These are phyloP conservation scores for Closterium sp. DNA, from an alignment of 139 green algal genomes.

Conservation along the genomic window DNA sequence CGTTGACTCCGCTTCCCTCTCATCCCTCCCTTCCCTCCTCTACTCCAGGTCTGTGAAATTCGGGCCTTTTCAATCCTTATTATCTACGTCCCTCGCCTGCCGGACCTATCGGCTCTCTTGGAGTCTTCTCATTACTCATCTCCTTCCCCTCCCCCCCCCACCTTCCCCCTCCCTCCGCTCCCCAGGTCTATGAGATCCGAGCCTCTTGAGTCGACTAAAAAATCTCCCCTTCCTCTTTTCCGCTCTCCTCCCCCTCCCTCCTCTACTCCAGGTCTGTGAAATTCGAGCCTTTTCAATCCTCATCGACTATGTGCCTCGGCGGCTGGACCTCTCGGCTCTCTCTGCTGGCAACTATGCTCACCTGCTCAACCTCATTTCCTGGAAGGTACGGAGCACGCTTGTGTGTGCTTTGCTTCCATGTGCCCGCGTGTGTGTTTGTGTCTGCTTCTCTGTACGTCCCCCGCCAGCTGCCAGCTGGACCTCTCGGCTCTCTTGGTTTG, in stretches of 20 bases:
- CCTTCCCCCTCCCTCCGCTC: too few species aligned
- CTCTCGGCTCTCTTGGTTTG: too few species aligned
- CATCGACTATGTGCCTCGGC: conserved; percentile 8
- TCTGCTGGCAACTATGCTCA: conserved; percentile 12
- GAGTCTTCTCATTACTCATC: too few species aligned
- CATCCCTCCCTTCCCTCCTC: too few species aligned
- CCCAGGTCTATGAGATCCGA: conserved; percentile 11
- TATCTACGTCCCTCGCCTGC: neutral
- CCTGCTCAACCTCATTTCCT: conserved; percentile 23
- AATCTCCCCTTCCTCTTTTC: too few species aligned
- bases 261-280: conserved; percentile 5
- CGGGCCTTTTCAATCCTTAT: neutral
- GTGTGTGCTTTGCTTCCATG: neutral
- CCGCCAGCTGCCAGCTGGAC: too few species aligned
- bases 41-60: conserved; percentile 14
- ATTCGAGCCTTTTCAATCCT: neutral
- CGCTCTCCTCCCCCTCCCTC: too few species aligned
- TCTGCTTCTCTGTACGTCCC: too few species aligned
- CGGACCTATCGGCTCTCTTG: neutral
- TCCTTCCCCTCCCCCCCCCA: too few species aligned
- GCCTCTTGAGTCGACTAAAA: neutral
- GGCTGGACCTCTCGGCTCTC: neutral
- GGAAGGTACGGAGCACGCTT: conserved; percentile 8
- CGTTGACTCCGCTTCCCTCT: too few species aligned
- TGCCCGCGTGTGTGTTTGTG: too few species aligned